A percentile compares a stretch with the other conserved stretches of the same genome.
Conservation (phyloP, 2,329 filamentous ascomycete genomes). For the Trichoderma atrobrunneum region DNA sequence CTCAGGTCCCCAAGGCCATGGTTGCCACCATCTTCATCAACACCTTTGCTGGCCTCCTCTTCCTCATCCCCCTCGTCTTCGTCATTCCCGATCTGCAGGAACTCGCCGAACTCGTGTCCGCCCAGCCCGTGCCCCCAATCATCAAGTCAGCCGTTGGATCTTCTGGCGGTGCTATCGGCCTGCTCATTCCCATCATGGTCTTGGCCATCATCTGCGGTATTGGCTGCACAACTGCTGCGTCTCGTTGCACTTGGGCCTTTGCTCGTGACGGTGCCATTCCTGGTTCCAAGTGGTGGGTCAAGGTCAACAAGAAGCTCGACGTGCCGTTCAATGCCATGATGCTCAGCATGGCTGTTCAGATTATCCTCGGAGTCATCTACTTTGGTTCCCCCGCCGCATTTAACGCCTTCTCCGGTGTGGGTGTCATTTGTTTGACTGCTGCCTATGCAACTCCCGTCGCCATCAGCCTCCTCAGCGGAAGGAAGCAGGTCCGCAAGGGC, state of each 20-base stretch:
- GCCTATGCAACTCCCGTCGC: constrained; percentile 67
- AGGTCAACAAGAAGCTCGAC: constrained; percentile 60
- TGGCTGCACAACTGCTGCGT: constrained; percentile 66
- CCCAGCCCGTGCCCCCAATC: constrained; percentile 64
- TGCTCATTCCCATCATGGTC: constrained; percentile 63
- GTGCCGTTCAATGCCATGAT: constrained; percentile 71
- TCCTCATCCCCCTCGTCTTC: constrained; percentile 67
- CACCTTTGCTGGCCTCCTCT: constrained; percentile 62
- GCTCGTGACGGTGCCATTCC: constrained; percentile 68
- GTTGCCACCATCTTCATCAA: constrained; percentile 66
- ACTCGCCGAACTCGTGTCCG: constrained; percentile 52
- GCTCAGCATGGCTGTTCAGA: constrained; percentile 64
- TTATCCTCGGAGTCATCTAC: constrained; percentile 64
- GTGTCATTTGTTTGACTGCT: constrained; percentile 66
- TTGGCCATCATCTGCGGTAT: constrained; percentile 66
- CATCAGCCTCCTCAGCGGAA: constrained; percentile 59
- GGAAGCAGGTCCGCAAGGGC: constrained; percentile 55
- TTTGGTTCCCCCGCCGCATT: constrained; percentile 68
- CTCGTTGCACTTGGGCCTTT: constrained; percentile 67
- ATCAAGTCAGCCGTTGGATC: constrained; percentile 61
- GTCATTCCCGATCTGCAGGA: constrained; percentile 61
- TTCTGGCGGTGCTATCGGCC: constrained; percentile 58
- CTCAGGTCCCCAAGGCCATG: constrained; percentile 71
- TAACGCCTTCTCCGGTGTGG: constrained; percentile 68
- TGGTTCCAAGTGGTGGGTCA: constrained; percentile 58